A percentile compares a stretch with the other conserved stretches of the same genome.
These are phyloP conservation scores for Dysphania ambrosioides DNA, from an alignment of 148 eudicot species.

Conservation along the genomic window DNA sequence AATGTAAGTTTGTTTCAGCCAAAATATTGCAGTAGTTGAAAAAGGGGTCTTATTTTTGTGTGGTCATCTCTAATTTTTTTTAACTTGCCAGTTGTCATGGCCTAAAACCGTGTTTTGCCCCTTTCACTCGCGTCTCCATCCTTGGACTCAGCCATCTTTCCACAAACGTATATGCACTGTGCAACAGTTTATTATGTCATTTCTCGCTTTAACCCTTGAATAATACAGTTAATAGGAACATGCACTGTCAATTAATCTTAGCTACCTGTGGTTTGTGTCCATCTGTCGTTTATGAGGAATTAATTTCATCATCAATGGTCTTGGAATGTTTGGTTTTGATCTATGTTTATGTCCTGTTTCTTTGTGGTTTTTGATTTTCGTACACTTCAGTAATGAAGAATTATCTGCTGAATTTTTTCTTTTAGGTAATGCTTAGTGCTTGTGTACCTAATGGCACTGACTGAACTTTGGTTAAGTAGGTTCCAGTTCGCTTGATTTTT, in stretches of 20 bases:
- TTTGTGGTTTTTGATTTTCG: background rate
- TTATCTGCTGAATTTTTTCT: background rate
- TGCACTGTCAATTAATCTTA: background rate
- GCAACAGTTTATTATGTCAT: background rate
- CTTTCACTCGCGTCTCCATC: background rate
- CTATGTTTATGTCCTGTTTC: background rate
- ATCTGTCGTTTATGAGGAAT: background rate
- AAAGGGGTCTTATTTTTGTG: background rate
- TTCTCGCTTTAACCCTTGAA: too few relatives aligned
- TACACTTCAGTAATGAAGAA: background rate
- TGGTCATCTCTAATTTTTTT: background rate
- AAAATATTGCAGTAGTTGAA: background rate
- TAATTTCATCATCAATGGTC: background rate
- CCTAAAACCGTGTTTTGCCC: background rate
- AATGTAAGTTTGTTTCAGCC: slow-evolving; percentile 56
- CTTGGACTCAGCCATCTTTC: background rate
- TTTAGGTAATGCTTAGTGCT: too few relatives aligned
- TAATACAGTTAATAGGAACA: background rate
- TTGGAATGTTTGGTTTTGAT: background rate
- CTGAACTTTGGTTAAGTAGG: background rate
- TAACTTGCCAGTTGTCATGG: background rate
- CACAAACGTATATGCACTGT: background rate
- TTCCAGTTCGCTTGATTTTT: background rate
- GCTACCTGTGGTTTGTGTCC: background rate
- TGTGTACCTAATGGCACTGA: background rate